These are phyloP conservation scores for Auricularia auricula-judae DNA, from an alignment of 768 basidiomycete species.

Conservation along the genomic window DNA sequence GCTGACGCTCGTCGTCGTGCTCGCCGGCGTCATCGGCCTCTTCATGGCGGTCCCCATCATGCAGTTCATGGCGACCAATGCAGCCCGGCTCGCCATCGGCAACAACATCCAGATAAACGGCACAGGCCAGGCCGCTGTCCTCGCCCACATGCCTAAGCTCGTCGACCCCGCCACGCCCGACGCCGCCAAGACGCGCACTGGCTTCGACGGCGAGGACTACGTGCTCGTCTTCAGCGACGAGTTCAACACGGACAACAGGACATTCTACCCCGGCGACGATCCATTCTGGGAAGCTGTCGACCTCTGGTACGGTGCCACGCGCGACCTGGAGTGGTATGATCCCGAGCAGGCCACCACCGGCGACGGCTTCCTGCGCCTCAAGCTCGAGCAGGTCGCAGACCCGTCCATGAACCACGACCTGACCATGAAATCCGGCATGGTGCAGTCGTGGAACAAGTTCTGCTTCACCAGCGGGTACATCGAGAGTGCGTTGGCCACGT, in stretches of 20 bases:
- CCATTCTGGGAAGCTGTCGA: conserved; percentile 81
- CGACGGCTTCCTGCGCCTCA: conserved; percentile 57
- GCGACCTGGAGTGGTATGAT: conserved; percentile 13
- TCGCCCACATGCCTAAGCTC: conserved; percentile 54
- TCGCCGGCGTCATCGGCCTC: conserved; percentile 57
- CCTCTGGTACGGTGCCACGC: conserved; percentile 51
- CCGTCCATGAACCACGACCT: conserved; percentile 38
- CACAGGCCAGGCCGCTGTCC: conserved; percentile 75
- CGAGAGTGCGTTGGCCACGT: conserved; percentile 31
- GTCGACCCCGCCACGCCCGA: conserved; percentile 72
- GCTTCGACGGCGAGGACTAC: conserved; percentile 67
- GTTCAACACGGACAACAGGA: conserved; percentile 63
- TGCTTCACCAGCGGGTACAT: conserved; percentile 92
- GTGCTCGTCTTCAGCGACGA: conserved; percentile 84
- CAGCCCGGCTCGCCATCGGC: conserved; percentile 22
- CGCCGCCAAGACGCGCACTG: conserved; percentile 42
- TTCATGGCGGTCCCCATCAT: conserved; percentile 89
- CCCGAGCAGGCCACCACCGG: conserved; percentile 33
- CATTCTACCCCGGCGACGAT: conserved; percentile 73
- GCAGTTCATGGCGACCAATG: conserved; percentile 24
- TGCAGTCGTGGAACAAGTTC: conserved; percentile 87
- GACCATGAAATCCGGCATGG: conserved; percentile 46
- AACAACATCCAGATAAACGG: conserved; percentile 50
- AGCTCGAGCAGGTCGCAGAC: conserved; percentile 41
- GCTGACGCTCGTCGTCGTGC: conserved; percentile 58